Percentiles rank a stretch among this genome's conserved stretches.
phyloP scores from a whole-genome alignment of 352 stramenopile species.

The Pythium dissotocum region DNA sequence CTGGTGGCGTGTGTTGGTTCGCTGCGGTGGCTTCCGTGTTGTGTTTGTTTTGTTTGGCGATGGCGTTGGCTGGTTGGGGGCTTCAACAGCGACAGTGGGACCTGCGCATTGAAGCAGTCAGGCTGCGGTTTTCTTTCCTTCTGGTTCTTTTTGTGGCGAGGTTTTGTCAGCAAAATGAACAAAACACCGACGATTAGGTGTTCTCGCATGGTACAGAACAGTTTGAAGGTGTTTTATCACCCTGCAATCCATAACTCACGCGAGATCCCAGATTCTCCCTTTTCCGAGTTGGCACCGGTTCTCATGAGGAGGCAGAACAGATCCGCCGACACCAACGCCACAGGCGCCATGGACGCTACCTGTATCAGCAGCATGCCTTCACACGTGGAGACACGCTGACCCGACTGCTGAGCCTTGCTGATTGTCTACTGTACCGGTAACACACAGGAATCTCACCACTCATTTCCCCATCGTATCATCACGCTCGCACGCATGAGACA shows the following conservation, averaged over 20 bases:
- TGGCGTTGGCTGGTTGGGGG: constrained; percentile 4
- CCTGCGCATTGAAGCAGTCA: constrained; percentile 5
- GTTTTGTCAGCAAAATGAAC: neutral
- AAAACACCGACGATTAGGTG: neutral
- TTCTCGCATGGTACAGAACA: constrained; percentile 1
- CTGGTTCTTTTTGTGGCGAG: constrained; percentile 1
- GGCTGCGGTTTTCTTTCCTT: constrained; percentile 1
- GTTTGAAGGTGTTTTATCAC: neutral
- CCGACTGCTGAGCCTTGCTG: neutral
- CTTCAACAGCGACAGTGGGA: constrained; percentile 6
- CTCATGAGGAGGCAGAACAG: constrained; percentile 3
- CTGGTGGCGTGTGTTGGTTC: neutral
- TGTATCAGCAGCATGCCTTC: too few species aligned
- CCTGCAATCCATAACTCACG: neutral
- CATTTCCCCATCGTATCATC: neutral
- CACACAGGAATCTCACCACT: neutral
- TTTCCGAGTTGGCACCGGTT: neutral
- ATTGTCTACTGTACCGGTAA: neutral
- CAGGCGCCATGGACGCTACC: neutral
- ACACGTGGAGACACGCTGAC: too few species aligned
- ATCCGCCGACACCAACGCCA: neutral
- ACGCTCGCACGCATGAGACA: neutral
- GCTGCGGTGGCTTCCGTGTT: neutral
- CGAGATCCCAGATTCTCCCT: constrained; percentile 8
- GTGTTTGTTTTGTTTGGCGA: neutral